Conservation (phyloP, 495 filamentous ascomycete species). For the Aspergillus heteromorphus region DNA sequence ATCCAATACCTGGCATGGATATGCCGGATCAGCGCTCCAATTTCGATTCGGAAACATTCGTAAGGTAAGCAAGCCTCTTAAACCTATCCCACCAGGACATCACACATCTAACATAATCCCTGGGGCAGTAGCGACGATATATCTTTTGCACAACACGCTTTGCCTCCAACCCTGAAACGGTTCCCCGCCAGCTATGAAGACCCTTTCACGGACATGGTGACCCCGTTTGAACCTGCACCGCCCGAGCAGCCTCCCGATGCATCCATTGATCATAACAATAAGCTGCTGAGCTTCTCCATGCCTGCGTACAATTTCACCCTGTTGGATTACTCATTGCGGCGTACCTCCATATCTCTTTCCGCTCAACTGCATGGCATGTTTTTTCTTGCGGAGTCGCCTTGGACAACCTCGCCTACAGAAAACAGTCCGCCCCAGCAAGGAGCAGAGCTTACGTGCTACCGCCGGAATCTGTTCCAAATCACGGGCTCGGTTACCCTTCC, state of each 20-base stretch:
- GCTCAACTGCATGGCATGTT: slow-evolving; percentile 94
- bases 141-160: slow-evolving; percentile 29
- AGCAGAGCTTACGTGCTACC: slow-evolving; percentile 85
- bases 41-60: slow-evolving; percentile 56
- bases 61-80: slow-evolving; percentile 44
- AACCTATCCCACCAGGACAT: not conserved
- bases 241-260: slow-evolving; percentile 34
- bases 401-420: slow-evolving; percentile 59
- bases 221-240: slow-evolving; percentile 48
- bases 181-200: slow-evolving; percentile 59
- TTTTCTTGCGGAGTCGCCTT: slow-evolving; percentile 81
- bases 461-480: slow-evolving; percentile 85
- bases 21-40: slow-evolving; percentile 51
- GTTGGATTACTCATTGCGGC: slow-evolving; percentile 60
- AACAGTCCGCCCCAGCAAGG: slow-evolving; percentile 54
- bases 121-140: slow-evolving; percentile 34
- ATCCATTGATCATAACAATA: slow-evolving; percentile 65
- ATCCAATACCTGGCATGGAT: slow-evolving; percentile 49
- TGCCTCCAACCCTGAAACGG: slow-evolving; percentile 32
- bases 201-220: slow-evolving; percentile 52
- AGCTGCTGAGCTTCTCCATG: slow-evolving; percentile 72
- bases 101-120: slow-evolving; percentile 1
- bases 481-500: slow-evolving; percentile 76
- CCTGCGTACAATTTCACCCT: slow-evolving; percentile 64
- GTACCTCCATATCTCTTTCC: slow-evolving; percentile 58